Evolutionary conservation across 23 red algal species (phyloP), one percentile per base, ranked within the genome.

Genomic region (Cyanidiococcus yangmingshanensis): DNA sequence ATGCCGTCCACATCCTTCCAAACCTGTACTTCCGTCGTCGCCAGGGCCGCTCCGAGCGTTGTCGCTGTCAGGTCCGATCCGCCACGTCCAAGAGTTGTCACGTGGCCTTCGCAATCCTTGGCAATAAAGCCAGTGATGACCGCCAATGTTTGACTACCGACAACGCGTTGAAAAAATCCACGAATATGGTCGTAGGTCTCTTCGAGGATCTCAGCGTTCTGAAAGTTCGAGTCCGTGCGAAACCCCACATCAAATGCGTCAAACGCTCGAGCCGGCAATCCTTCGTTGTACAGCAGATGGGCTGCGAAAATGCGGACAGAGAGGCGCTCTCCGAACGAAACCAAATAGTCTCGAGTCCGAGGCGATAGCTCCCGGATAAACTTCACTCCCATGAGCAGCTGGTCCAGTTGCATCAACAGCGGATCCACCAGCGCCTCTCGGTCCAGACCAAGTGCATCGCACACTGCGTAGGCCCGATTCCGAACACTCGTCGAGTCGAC

Each of bases 1-100:
- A 96, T 90, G 0, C 92, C 92, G 74, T 96, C 87, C 16, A 96
- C 92, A 39, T 96, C 92, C 79, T 96, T 96, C 92, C 92, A 96
- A 0, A 96, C 92, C 76, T 96, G 92, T 31, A 96, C 92, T 75
- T 96, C 92, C 36, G 87, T 84, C 39, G 79, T 79, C 31, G 76
- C 80, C 41, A 96, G 50, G 17, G 92, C 87, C 0, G 87, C 92
- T 27, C 92, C 92, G 63, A 96, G 76, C 7, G 84, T 85, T 24
- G 77, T 76, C 0, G 92, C 92, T 2, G 92, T 96, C 31, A 96
- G 77, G 67, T 96, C 92, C 37, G 79, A 85, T 37, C 92, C 92
- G 54, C 92, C 92, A 21, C 92, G 77, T 1, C 92, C 92, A 38
- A 96, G 79, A 37, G 92, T 96, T 0, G 92, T 96, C 50, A 96